Evolutionary conservation across 225 moss, liverwort and hornwort genomes (phyloP), one percentile per base, ranked within the genome.

Genomic region (Polytrichum commune): DNA sequence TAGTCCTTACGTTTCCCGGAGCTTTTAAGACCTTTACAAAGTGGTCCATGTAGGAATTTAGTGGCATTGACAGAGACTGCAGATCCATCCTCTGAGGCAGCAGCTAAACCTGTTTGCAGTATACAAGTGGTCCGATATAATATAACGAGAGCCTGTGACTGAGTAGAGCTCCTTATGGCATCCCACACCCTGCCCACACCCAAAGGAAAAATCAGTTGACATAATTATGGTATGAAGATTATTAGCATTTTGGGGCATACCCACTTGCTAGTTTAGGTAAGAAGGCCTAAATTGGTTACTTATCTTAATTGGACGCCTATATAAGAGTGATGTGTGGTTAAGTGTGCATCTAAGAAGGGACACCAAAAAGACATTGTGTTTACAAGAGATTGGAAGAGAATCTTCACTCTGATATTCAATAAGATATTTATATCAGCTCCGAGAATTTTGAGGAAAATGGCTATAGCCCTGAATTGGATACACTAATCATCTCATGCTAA

Each of bases 181-280:
- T 91, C 86, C 93, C 95, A 98, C 66, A 86, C 87, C 98, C 96
- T 96, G 74, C 69, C 66, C 16, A 76, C n/a, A 5, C 27, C 69
- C 20, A 58, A 46, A 13, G 46, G 46, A 46, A 46, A 16, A 46
- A 46, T 46, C 46, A 46, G 46, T 46, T 18, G 28, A 1, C 55
- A 65, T 60, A 33, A 28, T 16, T 53, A 64, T 65, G 29, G 46
- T 35, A 9, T 9, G 9, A 46, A 13, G 46, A 46, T 13, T 46
- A 46, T 46, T 46, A 46, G 46, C 46, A 46, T 46, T 46, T 46
- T 13, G 4, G 46, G 46, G 46, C 4, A 13, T 46, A 46, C 13
- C 46, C 10, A 46, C 13, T 4, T 46, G 46, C 10, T 46, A 46
- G 46, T 46, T 16, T 3, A 24, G 32, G 70, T 27, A 28, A 46